These are phyloP conservation scores for Ogataea methanolica DNA, from an alignment of 805 yeast genomes.

Conservation along the genomic window DNA sequence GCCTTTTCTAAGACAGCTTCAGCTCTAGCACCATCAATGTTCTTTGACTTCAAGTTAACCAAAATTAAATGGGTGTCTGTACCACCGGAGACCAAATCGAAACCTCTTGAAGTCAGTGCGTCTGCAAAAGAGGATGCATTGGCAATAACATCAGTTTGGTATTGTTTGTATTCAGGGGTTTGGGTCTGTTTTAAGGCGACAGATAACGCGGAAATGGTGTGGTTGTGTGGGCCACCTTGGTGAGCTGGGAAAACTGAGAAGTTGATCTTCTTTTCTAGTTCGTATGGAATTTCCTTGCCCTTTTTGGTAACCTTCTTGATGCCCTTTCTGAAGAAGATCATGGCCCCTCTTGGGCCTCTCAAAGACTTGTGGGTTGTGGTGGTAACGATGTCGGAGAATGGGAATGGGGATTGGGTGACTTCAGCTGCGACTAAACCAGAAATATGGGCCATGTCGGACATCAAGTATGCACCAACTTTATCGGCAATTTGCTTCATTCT, in stretches of 20 bases:
- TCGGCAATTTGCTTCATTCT: conserved; percentile 96
- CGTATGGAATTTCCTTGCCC: conserved; percentile 88
- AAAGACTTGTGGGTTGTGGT: conserved; percentile 98
- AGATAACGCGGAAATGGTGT: conserved; percentile 95
- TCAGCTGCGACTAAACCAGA: conserved; percentile 95
- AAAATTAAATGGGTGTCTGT: conserved; percentile 97
- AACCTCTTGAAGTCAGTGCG: conserved; percentile 68
- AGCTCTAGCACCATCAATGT: conserved; percentile 94
- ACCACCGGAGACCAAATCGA: conserved; percentile 85
- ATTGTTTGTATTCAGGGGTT: conserved; percentile 83
- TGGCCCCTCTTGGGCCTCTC: conserved; percentile 99
- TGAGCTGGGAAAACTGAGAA: conserved; percentile 99
- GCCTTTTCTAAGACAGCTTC: conserved; percentile 92
- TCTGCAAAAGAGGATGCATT: conserved; percentile 82
- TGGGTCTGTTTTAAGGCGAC: conserved; percentile 94
- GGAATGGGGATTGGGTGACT: conserved; percentile 94
- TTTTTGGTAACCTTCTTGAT: conserved; percentile 83
- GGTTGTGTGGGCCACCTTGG: conserved; percentile 99
- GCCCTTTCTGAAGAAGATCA: conserved; percentile 98
- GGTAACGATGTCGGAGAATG: conserved; percentile 95
- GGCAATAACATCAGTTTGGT: conserved; percentile 82
- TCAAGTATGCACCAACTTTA: conserved; percentile 92
- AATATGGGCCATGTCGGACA: conserved; percentile 98
- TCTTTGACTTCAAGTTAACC: conserved; percentile 81
- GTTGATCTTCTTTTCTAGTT: conserved; percentile 91